Conservation (phyloP, 441 rosid species). For the Jatropha multifida region DNA sequence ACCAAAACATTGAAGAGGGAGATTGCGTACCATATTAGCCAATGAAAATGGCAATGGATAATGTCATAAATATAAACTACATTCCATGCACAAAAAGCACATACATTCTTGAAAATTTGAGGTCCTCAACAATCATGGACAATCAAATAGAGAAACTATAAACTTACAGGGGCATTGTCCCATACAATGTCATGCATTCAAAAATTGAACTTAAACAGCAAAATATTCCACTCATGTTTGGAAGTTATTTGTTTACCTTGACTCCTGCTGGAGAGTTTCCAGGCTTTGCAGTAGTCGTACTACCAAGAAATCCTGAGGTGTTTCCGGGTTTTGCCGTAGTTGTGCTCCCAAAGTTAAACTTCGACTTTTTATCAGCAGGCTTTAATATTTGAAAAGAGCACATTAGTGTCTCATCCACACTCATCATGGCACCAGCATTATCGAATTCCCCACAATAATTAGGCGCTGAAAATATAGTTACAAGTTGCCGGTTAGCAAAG, state of each 20-base stretch:
- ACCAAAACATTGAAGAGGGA: neutral
- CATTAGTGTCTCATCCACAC: constrained; percentile 69
- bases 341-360: constrained; percentile 31
- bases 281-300: constrained; percentile 42
- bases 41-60: neutral
- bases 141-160: neutral
- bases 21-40: neutral
- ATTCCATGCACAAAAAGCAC: neutral
- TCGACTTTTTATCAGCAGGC: constrained; percentile 55
- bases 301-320: constrained; percentile 35
- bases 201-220: neutral
- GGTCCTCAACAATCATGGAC: neutral
- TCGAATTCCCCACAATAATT: constrained; percentile 79
- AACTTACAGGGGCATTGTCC: neutral
- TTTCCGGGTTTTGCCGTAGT: constrained; percentile 26
- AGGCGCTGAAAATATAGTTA: constrained; percentile 74
- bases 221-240: constrained; percentile 1
- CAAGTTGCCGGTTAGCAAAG: constrained; percentile 67
- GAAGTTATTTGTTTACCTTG: constrained; percentile 38
- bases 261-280: constrained; percentile 52
- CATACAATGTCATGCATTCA: constrained; percentile 1
- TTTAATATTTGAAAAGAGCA: constrained; percentile 77
- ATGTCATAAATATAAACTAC: neutral
- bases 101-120: neutral
- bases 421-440: constrained; percentile 86